Evolutionary conservation across 176 grass and related monocot genomes (phyloP).

Genomic region (Oryza officinalis): DNA sequence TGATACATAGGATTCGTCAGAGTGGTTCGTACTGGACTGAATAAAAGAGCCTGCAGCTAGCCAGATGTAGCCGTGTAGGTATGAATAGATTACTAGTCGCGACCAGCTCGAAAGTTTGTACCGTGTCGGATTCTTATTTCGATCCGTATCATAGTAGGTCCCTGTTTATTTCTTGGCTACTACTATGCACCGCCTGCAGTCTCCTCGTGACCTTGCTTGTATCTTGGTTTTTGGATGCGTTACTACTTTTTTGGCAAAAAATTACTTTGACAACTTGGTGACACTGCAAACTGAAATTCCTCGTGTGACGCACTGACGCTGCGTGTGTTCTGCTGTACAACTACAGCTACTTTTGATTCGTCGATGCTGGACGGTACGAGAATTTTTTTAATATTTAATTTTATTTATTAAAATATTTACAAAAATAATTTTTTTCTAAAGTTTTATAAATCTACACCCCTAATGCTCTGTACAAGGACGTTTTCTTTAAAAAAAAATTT

Average conservation of each 20-base stretch:
- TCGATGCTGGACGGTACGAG: no score
- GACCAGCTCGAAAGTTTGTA: not conserved
- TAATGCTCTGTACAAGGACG: no score
- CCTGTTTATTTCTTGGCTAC: not conserved
- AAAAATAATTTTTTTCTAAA: no score
- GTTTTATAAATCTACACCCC: no score
- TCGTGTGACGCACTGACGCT: no score
- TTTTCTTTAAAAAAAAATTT: no score
- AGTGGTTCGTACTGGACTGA: not conserved
- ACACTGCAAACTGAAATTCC: no score
- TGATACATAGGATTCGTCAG: constrained; percentile 26
- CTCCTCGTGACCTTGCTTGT: not conserved
- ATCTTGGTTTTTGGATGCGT: not conserved
- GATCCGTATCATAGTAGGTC: not conserved
- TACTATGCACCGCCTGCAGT: not conserved
- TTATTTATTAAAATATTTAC: no score
- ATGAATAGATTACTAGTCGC: not conserved
- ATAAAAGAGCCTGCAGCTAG: not conserved
- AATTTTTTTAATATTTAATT: no score
- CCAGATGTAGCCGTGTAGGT: not conserved
- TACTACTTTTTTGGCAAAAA: no score
- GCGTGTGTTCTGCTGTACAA: no score
- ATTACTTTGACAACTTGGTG: not conserved
- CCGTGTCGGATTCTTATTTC: not conserved
- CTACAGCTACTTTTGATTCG: no score